Percentiles rank a stretch among this genome's conserved stretches.
These are phyloP conservation scores for Saccharomyces eubayanus DNA, from an alignment of 805 yeast genomes.

Conservation along the genomic window DNA sequence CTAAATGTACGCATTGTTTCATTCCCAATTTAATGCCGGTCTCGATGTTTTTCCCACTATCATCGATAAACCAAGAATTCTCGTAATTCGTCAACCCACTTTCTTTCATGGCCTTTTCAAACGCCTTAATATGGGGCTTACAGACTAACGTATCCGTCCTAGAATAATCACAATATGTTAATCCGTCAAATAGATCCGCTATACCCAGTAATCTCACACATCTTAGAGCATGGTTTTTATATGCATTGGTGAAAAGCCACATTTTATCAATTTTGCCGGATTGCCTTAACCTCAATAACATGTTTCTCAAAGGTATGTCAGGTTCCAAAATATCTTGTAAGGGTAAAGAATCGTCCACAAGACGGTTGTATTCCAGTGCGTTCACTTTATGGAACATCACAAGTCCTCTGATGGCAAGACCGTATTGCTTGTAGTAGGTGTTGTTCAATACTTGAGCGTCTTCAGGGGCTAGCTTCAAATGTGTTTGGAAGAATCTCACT, in stretches of 20 bases:
- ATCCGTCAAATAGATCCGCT: slow-evolving; percentile 85
- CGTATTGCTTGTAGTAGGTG: slow-evolving; percentile 73
- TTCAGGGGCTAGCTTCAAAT: slow-evolving; percentile 50
- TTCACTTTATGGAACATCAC: slow-evolving; percentile 54
- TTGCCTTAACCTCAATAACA: slow-evolving; percentile 37
- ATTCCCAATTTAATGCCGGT: slow-evolving; percentile 70
- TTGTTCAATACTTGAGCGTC: slow-evolving; percentile 63
- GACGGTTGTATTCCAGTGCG: slow-evolving; percentile 74
- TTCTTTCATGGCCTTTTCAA: slow-evolving; percentile 52
- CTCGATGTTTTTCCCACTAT: slow-evolving; percentile 67
- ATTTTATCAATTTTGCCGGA: slow-evolving; percentile 51
- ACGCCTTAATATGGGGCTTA: slow-evolving; percentile 77
- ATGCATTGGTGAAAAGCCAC: slow-evolving; percentile 93
- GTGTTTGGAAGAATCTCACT: slow-evolving; percentile 63
- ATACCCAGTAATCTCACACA: slow-evolving; percentile 71
- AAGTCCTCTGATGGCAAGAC: slow-evolving; percentile 84
- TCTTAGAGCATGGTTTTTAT: slow-evolving; percentile 76
- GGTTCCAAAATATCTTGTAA: slow-evolving; percentile 62
- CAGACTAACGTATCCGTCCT: slow-evolving; percentile 61
- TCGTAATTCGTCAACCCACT: slow-evolving; percentile 38
- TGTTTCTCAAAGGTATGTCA: slow-evolving; percentile 41
- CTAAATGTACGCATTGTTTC: slow-evolving; percentile 60
- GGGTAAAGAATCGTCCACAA: slow-evolving; percentile 87
- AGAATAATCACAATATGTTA: slow-evolving; percentile 78
- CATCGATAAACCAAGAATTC: slow-evolving; percentile 75